phyloP scores from a whole-genome alignment of 2,329 filamentous ascomycete genomes.

The Diplodia scrobiculata region DNA sequence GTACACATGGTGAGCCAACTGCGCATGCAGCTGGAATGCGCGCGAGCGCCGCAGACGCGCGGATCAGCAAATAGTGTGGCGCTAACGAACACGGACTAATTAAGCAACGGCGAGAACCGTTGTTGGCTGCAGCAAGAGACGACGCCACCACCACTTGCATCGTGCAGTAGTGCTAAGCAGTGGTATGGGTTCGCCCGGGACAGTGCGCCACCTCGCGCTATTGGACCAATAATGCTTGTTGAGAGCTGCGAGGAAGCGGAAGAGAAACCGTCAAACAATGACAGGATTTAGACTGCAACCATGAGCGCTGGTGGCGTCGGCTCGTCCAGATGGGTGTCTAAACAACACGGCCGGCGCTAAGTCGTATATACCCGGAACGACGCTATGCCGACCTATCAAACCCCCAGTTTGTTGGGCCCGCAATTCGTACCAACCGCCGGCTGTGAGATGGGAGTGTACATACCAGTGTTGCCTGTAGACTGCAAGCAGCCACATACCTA shows the following conservation, averaged over 20 bases:
- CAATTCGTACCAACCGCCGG: no score
- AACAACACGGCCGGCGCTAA: neutral
- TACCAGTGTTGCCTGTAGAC: neutral
- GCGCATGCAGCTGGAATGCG: neutral
- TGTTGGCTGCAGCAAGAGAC: neutral
- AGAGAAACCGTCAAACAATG: neutral
- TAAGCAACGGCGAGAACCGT: neutral
- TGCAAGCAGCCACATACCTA: neutral
- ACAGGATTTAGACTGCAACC: neutral
- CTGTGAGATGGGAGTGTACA: neutral
- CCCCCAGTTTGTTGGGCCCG: no score
- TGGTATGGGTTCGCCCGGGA: neutral
- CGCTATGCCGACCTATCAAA: neutral
- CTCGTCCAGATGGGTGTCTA: neutral
- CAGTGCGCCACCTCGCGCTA: neutral
- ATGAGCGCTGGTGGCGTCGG: neutral
- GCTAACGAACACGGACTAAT: neutral
- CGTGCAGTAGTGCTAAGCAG: neutral
- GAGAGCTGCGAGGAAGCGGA: neutral
- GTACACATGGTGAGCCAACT: neutral
- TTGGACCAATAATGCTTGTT: neutral
- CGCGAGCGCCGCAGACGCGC: neutral
- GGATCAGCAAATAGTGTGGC: neutral
- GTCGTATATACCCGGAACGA: neutral
- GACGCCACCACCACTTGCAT: neutral